Evolutionary conservation across 805 yeast species (phyloP).

Genomic region (Pichia gijzeniarum): DNA sequence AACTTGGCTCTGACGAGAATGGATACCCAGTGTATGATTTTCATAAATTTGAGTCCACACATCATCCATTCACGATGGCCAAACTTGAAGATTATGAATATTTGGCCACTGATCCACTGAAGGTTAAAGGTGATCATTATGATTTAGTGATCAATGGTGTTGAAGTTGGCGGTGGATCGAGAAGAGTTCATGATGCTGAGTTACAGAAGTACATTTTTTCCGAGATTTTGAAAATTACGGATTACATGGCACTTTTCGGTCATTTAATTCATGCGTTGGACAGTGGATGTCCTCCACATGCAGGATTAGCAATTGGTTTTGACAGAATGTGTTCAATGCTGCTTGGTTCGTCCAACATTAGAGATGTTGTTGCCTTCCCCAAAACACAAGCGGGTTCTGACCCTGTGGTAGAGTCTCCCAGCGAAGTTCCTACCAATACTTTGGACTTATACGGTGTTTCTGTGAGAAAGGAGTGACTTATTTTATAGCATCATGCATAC

Average conservation of each 20-base stretch:
- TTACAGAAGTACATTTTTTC: conserved; percentile 71
- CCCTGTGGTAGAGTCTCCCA: conserved; percentile 83
- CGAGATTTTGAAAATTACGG: conserved; percentile 49
- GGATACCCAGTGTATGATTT: conserved; percentile 58
- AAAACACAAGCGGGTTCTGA: conserved; percentile 86
- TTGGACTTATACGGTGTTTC: conserved; percentile 50
- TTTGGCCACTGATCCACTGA: conserved; percentile 49
- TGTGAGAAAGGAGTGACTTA: conserved; percentile 1
- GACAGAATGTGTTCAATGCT: conserved; percentile 92
- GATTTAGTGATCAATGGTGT: conserved; percentile 92
- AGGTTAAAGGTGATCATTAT: conserved; percentile 83
- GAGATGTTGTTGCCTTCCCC: conserved; percentile 96
- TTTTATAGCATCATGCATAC: too few species aligned
- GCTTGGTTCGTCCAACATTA: conserved; percentile 64
- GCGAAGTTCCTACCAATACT: conserved; percentile 44
- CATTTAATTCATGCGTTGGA: conserved; percentile 77
- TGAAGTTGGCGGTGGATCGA: conserved; percentile 95
- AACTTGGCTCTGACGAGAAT: conserved; percentile 23
- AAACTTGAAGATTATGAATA: conserved; percentile 57
- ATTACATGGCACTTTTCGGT: conserved; percentile 67
- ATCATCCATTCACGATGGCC: conserved; percentile 97
- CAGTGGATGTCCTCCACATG: conserved; percentile 98
- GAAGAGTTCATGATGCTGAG: conserved; percentile 84
- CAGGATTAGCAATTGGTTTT: conserved; percentile 93
- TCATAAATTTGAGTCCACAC: conserved; percentile 58